These are phyloP conservation scores for Monosporascus sp. DNA, from an alignment of 2,329 filamentous ascomycete genomes.

Conservation along the genomic window DNA sequence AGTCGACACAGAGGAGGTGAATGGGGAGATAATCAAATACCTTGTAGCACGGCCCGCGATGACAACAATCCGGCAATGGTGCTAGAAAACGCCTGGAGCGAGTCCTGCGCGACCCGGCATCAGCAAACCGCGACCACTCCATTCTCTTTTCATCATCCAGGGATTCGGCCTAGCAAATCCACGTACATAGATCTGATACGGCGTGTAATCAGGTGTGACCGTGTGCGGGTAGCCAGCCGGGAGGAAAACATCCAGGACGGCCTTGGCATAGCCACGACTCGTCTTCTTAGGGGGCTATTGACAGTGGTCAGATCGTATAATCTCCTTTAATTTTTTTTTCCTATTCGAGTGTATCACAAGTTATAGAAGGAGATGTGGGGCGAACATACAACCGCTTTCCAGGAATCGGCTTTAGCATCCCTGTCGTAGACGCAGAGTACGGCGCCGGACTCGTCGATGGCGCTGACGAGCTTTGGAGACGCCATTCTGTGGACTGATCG, in stretches of 20 bases:
- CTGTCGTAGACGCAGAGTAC: conserved; percentile 46
- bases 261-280: conserved; percentile 24
- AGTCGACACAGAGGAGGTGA: too few relatives aligned
- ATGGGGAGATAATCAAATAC: conserved; percentile 22
- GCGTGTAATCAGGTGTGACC: conserved; percentile 77
- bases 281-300: conserved; percentile 13
- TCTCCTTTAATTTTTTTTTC: too few relatives aligned
- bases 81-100: conserved; percentile 77
- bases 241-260: conserved; percentile 66
- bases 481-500: neutral
- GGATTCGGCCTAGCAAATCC: neutral
- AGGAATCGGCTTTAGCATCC: conserved; percentile 42
- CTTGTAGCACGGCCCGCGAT: conserved; percentile 73
- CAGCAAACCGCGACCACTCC: neutral
- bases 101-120: conserved; percentile 44
- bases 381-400: conserved; percentile 12
- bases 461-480: conserved; percentile 16
- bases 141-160: neutral
- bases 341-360: neutral
- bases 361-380: neutral
- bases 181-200: conserved; percentile 54
- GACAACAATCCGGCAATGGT: conserved; percentile 76
- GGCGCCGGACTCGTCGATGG: conserved; percentile 19
- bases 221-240: conserved; percentile 85
- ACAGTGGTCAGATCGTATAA: neutral